Evolutionary conservation across 768 basidiomycete genomes (phyloP).

Genomic region (Cystobasidium onofrii): DNA sequence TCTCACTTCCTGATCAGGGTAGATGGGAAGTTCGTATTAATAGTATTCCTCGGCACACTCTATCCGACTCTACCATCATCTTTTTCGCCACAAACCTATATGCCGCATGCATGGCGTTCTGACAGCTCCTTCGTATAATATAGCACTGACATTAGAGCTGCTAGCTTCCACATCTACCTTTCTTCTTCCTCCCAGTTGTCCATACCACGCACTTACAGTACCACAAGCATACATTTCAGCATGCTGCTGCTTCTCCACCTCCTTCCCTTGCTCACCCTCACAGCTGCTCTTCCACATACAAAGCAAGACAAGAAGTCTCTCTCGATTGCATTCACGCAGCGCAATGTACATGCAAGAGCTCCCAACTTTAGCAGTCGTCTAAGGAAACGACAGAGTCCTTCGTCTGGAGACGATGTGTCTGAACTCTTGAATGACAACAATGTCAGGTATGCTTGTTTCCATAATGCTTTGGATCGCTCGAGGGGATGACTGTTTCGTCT

Average conservation of each 20-base stretch:
- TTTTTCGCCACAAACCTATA: too few relatives aligned
- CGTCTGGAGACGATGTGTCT: not conserved
- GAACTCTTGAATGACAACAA: conserved; percentile 10
- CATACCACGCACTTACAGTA: not conserved
- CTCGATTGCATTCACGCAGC: not conserved
- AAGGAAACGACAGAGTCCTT: not conserved
- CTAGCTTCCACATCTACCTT: too few relatives aligned
- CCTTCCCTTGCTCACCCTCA: not conserved
- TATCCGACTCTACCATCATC: too few relatives aligned
- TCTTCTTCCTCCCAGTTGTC: too few relatives aligned
- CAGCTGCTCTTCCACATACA: not conserved
- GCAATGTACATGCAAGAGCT: not conserved
- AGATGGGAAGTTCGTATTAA: too few relatives aligned
- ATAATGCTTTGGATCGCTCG: too few relatives aligned
- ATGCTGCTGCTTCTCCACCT: not conserved
- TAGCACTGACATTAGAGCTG: too few relatives aligned
- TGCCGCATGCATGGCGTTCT: too few relatives aligned
- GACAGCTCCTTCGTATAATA: too few relatives aligned
- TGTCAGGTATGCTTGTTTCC: not conserved
- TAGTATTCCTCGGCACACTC: too few relatives aligned
- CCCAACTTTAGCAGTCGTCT: not conserved
- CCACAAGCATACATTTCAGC: not conserved
- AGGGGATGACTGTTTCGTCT: not conserved
- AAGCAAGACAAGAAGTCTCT: not conserved
- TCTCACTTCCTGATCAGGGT: too few relatives aligned